A percentile compares a stretch with the other conserved stretches of the same genome.
phyloP scores from a whole-genome alignment of 176 grass and related monocot genomes.

The Raddia guianensis region DNA sequence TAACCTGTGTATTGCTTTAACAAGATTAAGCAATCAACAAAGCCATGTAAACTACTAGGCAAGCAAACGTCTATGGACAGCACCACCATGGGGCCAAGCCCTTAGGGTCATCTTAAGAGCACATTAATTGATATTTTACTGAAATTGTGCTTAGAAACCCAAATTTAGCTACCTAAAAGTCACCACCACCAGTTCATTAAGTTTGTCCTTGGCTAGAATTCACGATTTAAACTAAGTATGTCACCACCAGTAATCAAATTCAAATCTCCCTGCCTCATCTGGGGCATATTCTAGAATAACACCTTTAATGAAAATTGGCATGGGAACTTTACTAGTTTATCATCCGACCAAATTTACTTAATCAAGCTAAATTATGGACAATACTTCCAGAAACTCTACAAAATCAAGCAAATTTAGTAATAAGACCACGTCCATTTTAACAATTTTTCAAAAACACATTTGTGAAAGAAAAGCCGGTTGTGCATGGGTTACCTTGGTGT shows the following conservation, averaged over 20 bases:
- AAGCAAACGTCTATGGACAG: background rate
- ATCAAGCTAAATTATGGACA: slow-evolving; percentile 7
- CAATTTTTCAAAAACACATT: background rate
- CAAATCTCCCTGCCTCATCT: background rate
- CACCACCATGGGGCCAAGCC: background rate
- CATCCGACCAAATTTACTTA: background rate
- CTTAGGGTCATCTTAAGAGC: background rate
- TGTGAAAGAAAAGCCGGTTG: background rate
- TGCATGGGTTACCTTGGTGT: slow-evolving; percentile 65
- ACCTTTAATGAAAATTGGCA: background rate
- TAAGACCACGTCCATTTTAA: slow-evolving; percentile 1
- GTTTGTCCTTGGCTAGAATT: background rate
- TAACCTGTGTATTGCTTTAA: background rate
- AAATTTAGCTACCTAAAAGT: background rate
- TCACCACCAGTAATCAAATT: background rate
- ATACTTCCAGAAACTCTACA: background rate
- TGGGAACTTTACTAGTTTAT: background rate
- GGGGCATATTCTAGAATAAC: background rate
- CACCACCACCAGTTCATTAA: background rate
- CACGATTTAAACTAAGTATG: background rate
- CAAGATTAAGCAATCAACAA: background rate
- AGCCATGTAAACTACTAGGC: background rate
- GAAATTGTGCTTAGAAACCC: slow-evolving; percentile 9
- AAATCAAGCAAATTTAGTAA: background rate
- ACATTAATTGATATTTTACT: background rate